A percentile compares a stretch with the other conserved stretches of the same genome.
Evolutionary conservation across 805 yeast genomes (phyloP).

Genomic region (Nakazawaea ishiwadae): DNA sequence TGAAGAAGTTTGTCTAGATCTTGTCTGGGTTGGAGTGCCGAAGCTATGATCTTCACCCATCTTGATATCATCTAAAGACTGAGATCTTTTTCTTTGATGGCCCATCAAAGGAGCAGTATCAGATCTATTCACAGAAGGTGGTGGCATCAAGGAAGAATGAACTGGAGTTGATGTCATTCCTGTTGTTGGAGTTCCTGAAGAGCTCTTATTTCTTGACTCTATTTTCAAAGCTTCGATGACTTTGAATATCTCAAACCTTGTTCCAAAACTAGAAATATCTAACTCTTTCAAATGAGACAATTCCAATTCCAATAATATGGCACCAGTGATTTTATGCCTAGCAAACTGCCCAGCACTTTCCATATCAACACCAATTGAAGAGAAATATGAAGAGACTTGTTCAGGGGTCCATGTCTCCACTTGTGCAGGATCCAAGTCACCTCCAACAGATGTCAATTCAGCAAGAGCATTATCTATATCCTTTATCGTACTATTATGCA

Average conservation of each 20-base stretch:
- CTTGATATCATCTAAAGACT: slow-evolving; percentile 42
- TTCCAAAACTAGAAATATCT: slow-evolving; percentile 90
- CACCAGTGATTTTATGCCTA: slow-evolving; percentile 85
- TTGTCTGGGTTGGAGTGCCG: neutral
- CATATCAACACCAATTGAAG: slow-evolving; percentile 65
- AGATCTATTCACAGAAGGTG: slow-evolving; percentile 25
- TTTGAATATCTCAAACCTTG: slow-evolving; percentile 86
- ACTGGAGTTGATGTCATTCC: neutral
- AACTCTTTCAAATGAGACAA: slow-evolving; percentile 83
- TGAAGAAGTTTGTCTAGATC: slow-evolving; percentile 6
- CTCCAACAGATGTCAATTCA: slow-evolving; percentile 34
- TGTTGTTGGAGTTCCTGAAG: slow-evolving; percentile 1
- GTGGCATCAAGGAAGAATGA: slow-evolving; percentile 32
- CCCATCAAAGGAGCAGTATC: slow-evolving; percentile 21
- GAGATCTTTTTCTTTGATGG: slow-evolving; percentile 46
- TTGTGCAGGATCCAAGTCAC: slow-evolving; percentile 19
- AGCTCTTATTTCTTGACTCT: slow-evolving; percentile 18
- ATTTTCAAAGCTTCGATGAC: slow-evolving; percentile 70
- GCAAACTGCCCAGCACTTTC: slow-evolving; percentile 76
- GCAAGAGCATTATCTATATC: slow-evolving; percentile 72
- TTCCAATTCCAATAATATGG: slow-evolving; percentile 80
- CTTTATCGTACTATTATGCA: slow-evolving; percentile 47
- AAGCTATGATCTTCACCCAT: neutral
- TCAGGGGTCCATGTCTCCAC: slow-evolving; percentile 76
- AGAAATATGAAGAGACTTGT: slow-evolving; percentile 78